A percentile compares a stretch with the other conserved stretches of the same genome.
These are phyloP conservation scores for Blastobotrys peoriensis DNA, from an alignment of 805 yeast genomes.

Conservation along the genomic window DNA sequence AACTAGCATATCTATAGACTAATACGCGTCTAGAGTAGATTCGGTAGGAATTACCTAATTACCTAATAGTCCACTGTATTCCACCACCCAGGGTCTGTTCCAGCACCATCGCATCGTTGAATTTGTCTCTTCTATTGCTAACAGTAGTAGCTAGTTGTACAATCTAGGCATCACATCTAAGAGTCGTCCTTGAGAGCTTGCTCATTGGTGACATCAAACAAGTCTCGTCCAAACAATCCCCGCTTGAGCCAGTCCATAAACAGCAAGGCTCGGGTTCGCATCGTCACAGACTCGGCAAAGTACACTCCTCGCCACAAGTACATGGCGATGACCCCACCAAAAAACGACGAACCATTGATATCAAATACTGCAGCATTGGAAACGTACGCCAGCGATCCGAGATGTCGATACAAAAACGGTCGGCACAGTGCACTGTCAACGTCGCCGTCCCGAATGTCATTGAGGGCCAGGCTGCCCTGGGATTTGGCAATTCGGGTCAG, in stretches of 20 bases:
- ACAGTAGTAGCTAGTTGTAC: too few species aligned
- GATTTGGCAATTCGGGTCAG: slow-evolving; percentile 46
- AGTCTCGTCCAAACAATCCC: slow-evolving; percentile 34
- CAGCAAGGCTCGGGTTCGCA: slow-evolving; percentile 56
- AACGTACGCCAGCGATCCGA: slow-evolving; percentile 63
- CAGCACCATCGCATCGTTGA: too few species aligned
- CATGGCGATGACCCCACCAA: slow-evolving; percentile 66
- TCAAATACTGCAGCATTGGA: slow-evolving; percentile 70
- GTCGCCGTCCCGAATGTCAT: slow-evolving; percentile 47
- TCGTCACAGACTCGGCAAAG: slow-evolving; percentile 60
- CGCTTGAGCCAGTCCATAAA: slow-evolving; percentile 67
- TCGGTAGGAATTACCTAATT: too few species aligned
- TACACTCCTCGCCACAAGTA: slow-evolving; percentile 68
- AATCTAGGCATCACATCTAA: background rate
- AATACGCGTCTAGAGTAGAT: too few species aligned
- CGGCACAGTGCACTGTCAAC: slow-evolving; percentile 49
- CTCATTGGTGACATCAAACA: slow-evolving; percentile 16
- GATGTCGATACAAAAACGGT: slow-evolving; percentile 58
- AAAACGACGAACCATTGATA: slow-evolving; percentile 50
- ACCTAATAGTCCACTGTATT: too few species aligned
- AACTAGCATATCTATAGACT: too few species aligned
- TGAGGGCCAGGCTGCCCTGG: slow-evolving; percentile 37
- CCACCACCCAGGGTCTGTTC: too few species aligned
- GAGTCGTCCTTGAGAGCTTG: background rate
- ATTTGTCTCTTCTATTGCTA: too few species aligned